phyloP scores from a whole-genome alignment of 2,329 filamentous ascomycete species.

The Ophiocordyceps camponoti-leonardi region DNA sequence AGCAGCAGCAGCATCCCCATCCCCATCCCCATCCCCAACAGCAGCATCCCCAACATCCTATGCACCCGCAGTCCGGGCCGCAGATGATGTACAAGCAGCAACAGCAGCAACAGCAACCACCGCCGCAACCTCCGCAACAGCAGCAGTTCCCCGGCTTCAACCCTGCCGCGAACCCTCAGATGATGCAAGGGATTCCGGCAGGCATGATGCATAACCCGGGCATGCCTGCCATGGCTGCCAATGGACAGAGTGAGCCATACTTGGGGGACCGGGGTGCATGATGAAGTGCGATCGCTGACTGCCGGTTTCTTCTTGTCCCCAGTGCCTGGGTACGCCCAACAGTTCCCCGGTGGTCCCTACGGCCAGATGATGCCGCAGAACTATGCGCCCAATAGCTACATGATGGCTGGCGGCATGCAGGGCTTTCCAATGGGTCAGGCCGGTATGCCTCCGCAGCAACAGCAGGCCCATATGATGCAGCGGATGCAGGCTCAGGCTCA shows the following conservation, averaged over 20 bases:
- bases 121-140: slow-evolving; percentile 24
- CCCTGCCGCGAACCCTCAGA: slow-evolving; percentile 32
- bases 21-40: slow-evolving; percentile 25
- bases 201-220: slow-evolving; percentile 47
- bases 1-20: slow-evolving; percentile 18
- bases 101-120: slow-evolving; percentile 20
- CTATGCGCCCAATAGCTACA: slow-evolving; percentile 26
- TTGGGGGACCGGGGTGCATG: neutral
- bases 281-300: slow-evolving; percentile 2
- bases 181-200: slow-evolving; percentile 36
- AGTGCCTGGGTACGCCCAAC: slow-evolving; percentile 42
- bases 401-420: slow-evolving; percentile 36
- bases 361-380: slow-evolving; percentile 34
- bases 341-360: slow-evolving; percentile 40
- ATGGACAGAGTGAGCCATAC: slow-evolving; percentile 38
- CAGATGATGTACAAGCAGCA: slow-evolving; percentile 42
- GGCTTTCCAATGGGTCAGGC: slow-evolving; percentile 37
- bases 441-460: slow-evolving; percentile 29
- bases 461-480: slow-evolving; percentile 21
- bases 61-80: slow-evolving; percentile 21
- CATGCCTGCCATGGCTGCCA: slow-evolving; percentile 41
- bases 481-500: slow-evolving; percentile 19
- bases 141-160: slow-evolving; percentile 37
- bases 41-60: slow-evolving; percentile 26
- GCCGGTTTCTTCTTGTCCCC: slow-evolving; percentile 1